Percentiles rank a stretch among this genome's conserved stretches.
These are phyloP conservation scores for Fusarium humuli DNA, from an alignment of 2,329 filamentous ascomycete genomes.

Conservation along the genomic window DNA sequence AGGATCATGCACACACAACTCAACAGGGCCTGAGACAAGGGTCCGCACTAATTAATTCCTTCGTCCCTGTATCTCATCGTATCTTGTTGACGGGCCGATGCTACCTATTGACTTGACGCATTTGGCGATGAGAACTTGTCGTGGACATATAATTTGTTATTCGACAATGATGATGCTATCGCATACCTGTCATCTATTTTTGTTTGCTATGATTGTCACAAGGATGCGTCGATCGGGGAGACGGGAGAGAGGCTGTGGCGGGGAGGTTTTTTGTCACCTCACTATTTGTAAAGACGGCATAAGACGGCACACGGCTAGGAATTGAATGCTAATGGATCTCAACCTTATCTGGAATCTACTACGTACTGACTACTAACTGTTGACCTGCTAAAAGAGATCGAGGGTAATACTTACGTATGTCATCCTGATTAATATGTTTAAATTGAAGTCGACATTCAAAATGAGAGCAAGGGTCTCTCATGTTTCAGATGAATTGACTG, in stretches of 20 bases:
- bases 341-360: background rate
- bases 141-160: too few relatives aligned
- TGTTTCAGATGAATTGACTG: conserved; percentile 31
- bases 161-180: background rate
- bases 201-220: conserved; percentile 13
- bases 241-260: conserved; percentile 8
- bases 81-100: conserved; percentile 18
- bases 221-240: conserved; percentile 16
- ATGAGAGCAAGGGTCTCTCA: conserved; percentile 11
- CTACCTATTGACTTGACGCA: background rate
- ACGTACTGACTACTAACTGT: background rate
- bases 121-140: background rate
- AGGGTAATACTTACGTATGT: background rate
- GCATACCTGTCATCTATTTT: background rate
- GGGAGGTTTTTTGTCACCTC: background rate
- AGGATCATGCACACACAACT: conserved; percentile 1
- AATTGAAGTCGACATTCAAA: background rate
- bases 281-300: background rate
- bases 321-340: background rate
- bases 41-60: conserved; percentile 13
- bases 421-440: background rate
- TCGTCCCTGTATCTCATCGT: background rate
- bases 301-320: background rate
- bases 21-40: conserved; percentile 2
- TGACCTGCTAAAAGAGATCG: background rate